Evolutionary conservation across 1,284 basidiomycete species (phyloP), one percentile per base, ranked within the genome.

Genomic region (Schizophyllum amplum): DNA sequence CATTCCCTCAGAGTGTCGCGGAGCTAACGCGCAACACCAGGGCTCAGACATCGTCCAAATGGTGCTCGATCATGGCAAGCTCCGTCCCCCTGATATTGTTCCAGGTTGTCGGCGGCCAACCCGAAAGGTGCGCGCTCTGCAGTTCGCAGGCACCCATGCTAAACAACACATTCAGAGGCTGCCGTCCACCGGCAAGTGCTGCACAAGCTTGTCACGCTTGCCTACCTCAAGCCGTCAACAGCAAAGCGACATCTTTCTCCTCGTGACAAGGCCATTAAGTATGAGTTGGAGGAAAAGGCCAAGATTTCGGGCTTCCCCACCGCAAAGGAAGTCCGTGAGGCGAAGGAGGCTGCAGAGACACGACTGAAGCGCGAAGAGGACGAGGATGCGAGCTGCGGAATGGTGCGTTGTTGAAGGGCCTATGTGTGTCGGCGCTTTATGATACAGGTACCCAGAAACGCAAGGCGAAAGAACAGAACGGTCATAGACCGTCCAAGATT

Each of bases 51-150:
- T 95, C 58, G 75, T 95, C 17, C 83, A 86, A 62, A 72, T 85
- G 25, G 75, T 97, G 46, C 74, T 96, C 55, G 82, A 93, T 65
- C 88, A 93, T 66, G 94, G 94, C 48, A 95, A 95, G 70, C 80
- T 97, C 63, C 82, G 84, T 54, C 80, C 86, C 6, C 83, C 82
- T 64, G 87, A 92, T 59, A 82, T 94, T 52, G 68, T 92, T 24
- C 72, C 77, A 13, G 75, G 27, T 67, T 92, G 20, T 75, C 78
- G 9, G 68, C 72, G 6, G 71, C 71, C 54, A 81, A 87, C 59
- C 69, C 75, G 9, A 88, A 88, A 76, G 76, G 89, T 89, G 57
- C 33, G 49, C 20, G 54, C 33, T 33, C 15, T 57, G 26, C n/a
- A 20, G 21, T 15, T 25, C 25, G 7, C 24, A 24, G 25, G 33